Conservation (phyloP, 1,284 basidiomycete genomes). For the Moesziomyces globuligerus region DNA sequence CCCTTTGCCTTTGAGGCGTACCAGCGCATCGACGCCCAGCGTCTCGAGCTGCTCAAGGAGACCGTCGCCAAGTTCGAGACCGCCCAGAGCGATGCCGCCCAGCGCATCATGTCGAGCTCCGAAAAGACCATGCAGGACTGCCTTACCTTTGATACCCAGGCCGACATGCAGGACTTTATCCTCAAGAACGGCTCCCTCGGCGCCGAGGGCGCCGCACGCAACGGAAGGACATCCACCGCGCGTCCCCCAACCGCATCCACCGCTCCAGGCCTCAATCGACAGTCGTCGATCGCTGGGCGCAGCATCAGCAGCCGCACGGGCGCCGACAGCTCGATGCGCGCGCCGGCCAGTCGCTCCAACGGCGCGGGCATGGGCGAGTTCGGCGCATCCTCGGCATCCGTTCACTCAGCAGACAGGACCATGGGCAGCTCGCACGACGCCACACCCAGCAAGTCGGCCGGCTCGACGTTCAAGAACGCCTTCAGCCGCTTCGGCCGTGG, state of each 20-base stretch:
- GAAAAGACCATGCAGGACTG: constrained; percentile 59
- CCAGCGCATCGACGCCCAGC: constrained; percentile 58
- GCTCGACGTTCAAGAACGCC: constrained; percentile 54
- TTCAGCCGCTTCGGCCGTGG: constrained; percentile 54
- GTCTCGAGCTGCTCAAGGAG: constrained; percentile 62
- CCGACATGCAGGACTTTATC: constrained; percentile 61
- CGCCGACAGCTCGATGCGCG: constrained; percentile 16
- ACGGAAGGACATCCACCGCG: constrained; percentile 13
- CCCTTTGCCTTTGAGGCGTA: constrained; percentile 58
- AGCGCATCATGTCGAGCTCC: constrained; percentile 53
- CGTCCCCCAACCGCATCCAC: constrained; percentile 7
- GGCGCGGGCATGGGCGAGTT: constrained; percentile 49
- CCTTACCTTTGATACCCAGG: constrained; percentile 54
- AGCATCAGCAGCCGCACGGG: constrained; percentile 44
- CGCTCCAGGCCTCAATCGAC: constrained; percentile 15
- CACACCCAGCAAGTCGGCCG: constrained; percentile 41
- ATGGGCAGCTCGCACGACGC: constrained; percentile 17
- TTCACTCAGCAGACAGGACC: constrained; percentile 46
- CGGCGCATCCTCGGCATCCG: constrained; percentile 46
- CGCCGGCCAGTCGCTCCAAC: constrained; percentile 15
- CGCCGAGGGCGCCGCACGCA: constrained; percentile 12
- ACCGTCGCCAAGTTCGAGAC: constrained; percentile 58
- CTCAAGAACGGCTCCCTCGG: constrained; percentile 40
- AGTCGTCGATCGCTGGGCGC: constrained; percentile 32
- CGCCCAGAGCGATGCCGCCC: constrained; percentile 59